Evolutionary conservation across 805 yeast genomes (phyloP).

Genomic region (Alloascoidea africana): DNA sequence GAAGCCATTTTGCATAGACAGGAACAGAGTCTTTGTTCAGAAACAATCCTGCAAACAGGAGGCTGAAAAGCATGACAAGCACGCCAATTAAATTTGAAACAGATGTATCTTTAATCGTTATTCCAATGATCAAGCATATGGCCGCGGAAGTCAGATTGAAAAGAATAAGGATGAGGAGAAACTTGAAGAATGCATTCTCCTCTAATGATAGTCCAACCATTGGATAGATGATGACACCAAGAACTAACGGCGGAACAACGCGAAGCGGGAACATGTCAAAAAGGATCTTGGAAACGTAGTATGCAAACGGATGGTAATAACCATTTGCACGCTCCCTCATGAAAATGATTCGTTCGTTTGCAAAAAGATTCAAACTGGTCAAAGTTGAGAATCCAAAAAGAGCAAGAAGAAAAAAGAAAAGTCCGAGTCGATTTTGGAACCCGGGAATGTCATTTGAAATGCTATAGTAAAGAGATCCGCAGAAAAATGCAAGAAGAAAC

Average conservation of each 20-base stretch:
- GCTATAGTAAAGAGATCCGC: slow-evolving; percentile 76
- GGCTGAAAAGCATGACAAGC: slow-evolving; percentile 64
- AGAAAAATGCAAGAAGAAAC: slow-evolving; percentile 59
- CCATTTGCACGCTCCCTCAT: slow-evolving; percentile 90
- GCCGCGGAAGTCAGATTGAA: slow-evolving; percentile 81
- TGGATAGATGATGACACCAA: slow-evolving; percentile 76
- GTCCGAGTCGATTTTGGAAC: slow-evolving; percentile 87
- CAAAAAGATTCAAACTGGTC: slow-evolving; percentile 82
- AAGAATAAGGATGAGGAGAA: slow-evolving; percentile 53
- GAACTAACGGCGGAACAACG: slow-evolving; percentile 78
- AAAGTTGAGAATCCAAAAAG: slow-evolving; percentile 89
- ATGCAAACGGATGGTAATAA: slow-evolving; percentile 78
- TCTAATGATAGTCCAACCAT: slow-evolving; percentile 76
- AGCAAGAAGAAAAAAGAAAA: slow-evolving; percentile 82
- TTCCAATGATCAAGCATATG: slow-evolving; percentile 78
- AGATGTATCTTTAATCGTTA: slow-evolving; percentile 75
- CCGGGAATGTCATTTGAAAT: slow-evolving; percentile 86
- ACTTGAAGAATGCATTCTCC: slow-evolving; percentile 55
- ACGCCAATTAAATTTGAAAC: slow-evolving; percentile 87
- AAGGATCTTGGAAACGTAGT: slow-evolving; percentile 69
- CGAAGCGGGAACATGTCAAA: slow-evolving; percentile 91
- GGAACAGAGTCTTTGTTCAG: slow-evolving; percentile 64
- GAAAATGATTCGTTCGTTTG: slow-evolving; percentile 78
- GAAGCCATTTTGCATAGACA: slow-evolving; percentile 48
- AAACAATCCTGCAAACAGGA: slow-evolving; percentile 87